These are phyloP conservation scores for Populus hybrid DNA, from an alignment of 441 rosid genomes.

Conservation along the genomic window DNA sequence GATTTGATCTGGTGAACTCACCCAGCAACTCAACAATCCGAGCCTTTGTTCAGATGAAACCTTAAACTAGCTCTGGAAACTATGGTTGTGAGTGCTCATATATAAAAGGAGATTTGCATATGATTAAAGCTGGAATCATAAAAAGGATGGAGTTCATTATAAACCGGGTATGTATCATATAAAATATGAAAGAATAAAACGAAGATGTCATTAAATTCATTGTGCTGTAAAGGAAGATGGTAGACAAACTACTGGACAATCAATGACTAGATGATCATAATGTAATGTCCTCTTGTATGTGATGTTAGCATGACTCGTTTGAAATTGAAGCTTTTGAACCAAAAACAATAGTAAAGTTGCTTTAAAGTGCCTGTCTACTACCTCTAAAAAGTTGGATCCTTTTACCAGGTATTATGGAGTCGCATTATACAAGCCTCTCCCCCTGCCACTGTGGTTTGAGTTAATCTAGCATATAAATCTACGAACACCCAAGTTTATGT, in stretches of 20 bases:
- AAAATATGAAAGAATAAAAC: not conserved
- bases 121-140: not conserved
- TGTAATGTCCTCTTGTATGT: not conserved
- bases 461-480: no score
- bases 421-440: not conserved
- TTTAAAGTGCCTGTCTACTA: not conserved
- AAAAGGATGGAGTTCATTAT: no score
- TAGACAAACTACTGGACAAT: slow-evolving; percentile 6
- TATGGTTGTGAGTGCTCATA: no score
- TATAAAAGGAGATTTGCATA: not conserved
- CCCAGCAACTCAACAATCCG: no score
- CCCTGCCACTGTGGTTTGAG: not conserved
- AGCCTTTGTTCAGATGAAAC: no score
- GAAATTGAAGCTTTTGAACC: not conserved
- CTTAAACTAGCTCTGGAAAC: no score
- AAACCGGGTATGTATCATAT: not conserved
- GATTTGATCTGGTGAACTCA: no score
- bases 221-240: not conserved
- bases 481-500: no score
- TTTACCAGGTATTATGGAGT: not conserved
- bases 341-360: not conserved
- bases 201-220: not conserved
- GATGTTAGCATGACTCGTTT: slow-evolving; percentile 13
- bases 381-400: not conserved
- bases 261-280: not conserved